A percentile compares a stretch with the other conserved stretches of the same genome.
Conservation (phyloP, 306 rosid species). For the Begonia fuchsioides region DNA sequence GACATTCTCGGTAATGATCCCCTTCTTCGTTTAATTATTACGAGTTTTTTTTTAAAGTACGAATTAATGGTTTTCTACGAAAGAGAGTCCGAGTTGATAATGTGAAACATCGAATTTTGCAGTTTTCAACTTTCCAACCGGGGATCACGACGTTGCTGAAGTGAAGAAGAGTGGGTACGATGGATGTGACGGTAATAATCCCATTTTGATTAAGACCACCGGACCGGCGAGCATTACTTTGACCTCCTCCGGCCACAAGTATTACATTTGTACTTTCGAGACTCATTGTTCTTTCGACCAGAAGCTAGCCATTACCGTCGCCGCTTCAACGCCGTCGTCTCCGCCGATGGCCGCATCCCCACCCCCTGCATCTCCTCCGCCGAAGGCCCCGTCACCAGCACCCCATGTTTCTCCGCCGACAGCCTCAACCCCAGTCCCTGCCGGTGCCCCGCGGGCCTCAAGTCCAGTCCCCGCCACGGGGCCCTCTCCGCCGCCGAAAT, state of each 20-base stretch:
- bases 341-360: background rate
- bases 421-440: no score
- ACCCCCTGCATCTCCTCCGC: background rate
- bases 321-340: background rate
- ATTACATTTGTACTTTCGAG: background rate
- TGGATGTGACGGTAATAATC: background rate
- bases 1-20: constrained; percentile 2
- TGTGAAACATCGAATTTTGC: background rate
- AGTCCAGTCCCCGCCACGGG: no score
- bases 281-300: background rate
- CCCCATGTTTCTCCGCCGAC: background rate
- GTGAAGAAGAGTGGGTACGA: background rate
- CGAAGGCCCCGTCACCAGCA: background rate
- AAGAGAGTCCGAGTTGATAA: no score
- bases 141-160: background rate
- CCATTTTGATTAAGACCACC: background rate
- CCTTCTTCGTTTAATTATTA: background rate
- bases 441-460: no score
- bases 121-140: background rate
- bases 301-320: background rate
- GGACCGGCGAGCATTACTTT: background rate
- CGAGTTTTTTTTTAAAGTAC: background rate
- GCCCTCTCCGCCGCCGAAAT: no score
- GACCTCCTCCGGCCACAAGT: background rate
- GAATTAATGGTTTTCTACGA: background rate